Conservation (phyloP, 148 eudicot genomes). For the Linanthus parryae region DNA sequence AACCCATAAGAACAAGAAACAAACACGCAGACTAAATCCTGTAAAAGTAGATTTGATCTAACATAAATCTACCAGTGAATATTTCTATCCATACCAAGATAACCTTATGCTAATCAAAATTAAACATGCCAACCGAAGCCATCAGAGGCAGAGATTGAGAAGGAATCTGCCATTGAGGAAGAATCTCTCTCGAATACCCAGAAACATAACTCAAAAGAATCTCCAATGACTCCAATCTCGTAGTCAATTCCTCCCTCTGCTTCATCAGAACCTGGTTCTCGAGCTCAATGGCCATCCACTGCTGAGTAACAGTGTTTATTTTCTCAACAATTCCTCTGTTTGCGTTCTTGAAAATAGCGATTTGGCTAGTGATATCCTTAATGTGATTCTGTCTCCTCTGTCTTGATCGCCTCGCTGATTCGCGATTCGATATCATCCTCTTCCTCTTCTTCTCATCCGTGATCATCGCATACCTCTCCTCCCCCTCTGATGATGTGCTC, state of each 20-base stretch:
- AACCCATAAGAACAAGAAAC: too few relatives aligned
- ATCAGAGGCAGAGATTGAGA: conserved; percentile 13
- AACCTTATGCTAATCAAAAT: not conserved
- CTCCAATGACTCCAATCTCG: conserved; percentile 41
- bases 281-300: not conserved
- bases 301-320: conserved; percentile 7
- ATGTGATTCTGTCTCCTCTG: conserved; percentile 53
- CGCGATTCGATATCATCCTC: conserved; percentile 70
- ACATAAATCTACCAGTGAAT: too few relatives aligned
- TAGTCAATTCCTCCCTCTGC: conserved; percentile 34
- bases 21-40: too few relatives aligned
- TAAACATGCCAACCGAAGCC: conserved; percentile 10
- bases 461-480: conserved; percentile 3
- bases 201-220: conserved; percentile 16
- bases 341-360: conserved; percentile 15
- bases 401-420: conserved; percentile 74
- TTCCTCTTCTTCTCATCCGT: conserved; percentile 66
- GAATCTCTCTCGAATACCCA: conserved; percentile 4
- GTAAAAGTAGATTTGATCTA: too few relatives aligned
- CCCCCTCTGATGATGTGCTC: conserved; percentile 40
- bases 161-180: conserved; percentile 13
- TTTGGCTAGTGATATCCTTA: conserved; percentile 38
- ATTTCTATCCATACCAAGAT: too few relatives aligned
- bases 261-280: conserved; percentile 14
- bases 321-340: conserved; percentile 27